Evolutionary conservation across 352 stramenopile species (phyloP).

Genomic region (Ochromonadaceae sp.): DNA sequence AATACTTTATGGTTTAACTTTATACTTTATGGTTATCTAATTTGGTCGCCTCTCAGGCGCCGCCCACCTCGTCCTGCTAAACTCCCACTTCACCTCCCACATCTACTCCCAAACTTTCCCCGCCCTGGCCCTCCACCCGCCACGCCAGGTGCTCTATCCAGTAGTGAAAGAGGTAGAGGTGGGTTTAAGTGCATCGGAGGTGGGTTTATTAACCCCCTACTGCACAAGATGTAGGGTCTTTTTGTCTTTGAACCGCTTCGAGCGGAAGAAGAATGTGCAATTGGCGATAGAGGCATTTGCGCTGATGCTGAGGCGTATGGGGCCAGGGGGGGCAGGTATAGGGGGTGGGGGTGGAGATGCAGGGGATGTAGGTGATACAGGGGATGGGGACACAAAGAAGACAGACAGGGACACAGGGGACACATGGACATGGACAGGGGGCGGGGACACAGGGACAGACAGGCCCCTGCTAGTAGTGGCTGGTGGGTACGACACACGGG

Average conservation of each 20-base stretch:
- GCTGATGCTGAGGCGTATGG: constrained; percentile 29
- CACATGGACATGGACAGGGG: background rate
- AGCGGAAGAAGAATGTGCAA: constrained; percentile 91
- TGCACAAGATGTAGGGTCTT: constrained; percentile 44
- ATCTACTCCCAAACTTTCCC: no score
- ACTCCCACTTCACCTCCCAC: no score
- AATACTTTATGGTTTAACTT: no score
- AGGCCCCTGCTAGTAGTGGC: constrained; percentile 69
- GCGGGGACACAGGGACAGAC: background rate
- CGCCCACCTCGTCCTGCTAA: no score
- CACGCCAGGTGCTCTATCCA: no score
- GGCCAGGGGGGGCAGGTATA: constrained; percentile 3
- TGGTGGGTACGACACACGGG: constrained; percentile 82
- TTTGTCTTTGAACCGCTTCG: constrained; percentile 89
- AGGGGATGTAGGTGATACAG: constrained; percentile 29
- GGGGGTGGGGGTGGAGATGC: background rate
- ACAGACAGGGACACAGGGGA: no score
- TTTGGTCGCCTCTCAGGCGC: no score
- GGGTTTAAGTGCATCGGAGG: no score
- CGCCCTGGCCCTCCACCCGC: no score
- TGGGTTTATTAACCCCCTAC: no score
- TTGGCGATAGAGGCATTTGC: constrained; percentile 58
- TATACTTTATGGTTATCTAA: background rate
- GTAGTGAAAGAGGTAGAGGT: no score
- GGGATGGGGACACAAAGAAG: no score